phyloP scores from a whole-genome alignment of 1,284 basidiomycete genomes.

The Somion occarium region DNA sequence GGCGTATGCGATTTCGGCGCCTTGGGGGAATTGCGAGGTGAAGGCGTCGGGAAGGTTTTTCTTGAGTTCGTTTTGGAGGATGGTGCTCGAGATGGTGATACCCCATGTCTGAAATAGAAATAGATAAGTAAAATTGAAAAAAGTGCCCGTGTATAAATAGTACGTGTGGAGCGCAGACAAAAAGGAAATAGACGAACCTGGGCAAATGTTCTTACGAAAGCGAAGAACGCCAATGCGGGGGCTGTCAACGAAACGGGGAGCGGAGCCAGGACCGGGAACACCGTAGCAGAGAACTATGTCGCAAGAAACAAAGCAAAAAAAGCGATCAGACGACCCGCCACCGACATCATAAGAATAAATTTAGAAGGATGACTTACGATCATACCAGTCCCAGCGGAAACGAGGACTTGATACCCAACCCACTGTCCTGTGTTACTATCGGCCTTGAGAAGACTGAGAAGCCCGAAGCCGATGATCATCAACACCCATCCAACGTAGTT shows the following conservation, averaged over 20 bases:
- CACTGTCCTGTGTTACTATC: conserved; percentile 24
- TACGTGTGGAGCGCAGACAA: no score
- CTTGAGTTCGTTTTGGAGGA: conserved; percentile 15
- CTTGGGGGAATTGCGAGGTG: conserved; percentile 5
- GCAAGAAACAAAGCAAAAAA: no score
- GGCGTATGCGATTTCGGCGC: conserved; percentile 9
- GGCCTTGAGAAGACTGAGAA: conserved; percentile 21
- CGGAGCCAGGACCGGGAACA: conserved; percentile 32
- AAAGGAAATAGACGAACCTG: conserved; percentile 9
- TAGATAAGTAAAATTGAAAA: neutral
- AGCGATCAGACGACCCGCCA: no score
- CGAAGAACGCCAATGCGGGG: conserved; percentile 27
- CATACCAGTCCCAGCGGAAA: conserved; percentile 20
- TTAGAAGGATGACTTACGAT: conserved; percentile 20
- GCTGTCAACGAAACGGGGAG: conserved; percentile 25
- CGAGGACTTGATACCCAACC: conserved; percentile 30
- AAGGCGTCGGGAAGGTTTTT: conserved; percentile 6
- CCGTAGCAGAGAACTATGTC: conserved; percentile 20
- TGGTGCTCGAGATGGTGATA: conserved; percentile 16
- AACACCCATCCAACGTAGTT: conserved; percentile 26
- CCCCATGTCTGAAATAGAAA: conserved; percentile 16
- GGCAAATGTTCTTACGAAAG: conserved; percentile 27
- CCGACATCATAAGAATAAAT: no score
- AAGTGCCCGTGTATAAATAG: neutral
- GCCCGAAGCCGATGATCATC: conserved; percentile 25